Evolutionary conservation across 257 asterid species (phyloP).

Genomic region (Nicotiana tabacum): DNA sequence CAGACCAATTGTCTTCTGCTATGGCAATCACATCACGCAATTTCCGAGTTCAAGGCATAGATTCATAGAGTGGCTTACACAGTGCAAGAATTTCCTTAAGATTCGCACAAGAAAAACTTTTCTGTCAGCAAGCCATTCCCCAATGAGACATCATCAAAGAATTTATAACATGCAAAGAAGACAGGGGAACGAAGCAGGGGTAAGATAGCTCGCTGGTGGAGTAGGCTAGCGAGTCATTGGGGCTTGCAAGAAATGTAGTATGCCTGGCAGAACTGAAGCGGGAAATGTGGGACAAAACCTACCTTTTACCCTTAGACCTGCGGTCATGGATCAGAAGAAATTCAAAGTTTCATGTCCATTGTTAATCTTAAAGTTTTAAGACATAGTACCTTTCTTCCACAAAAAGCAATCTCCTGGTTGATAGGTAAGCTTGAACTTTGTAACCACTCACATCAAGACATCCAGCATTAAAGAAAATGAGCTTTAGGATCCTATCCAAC

Average conservation of each 20-base stretch:
- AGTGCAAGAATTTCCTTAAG: not conserved
- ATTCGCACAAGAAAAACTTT: not conserved
- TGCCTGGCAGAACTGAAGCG: not conserved
- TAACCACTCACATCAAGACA: not conserved
- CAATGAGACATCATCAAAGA: not conserved
- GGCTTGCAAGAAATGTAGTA: not conserved
- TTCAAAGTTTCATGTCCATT: not conserved
- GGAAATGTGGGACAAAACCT: not conserved
- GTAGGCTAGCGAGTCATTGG: not conserved
- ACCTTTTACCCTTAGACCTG: not conserved
- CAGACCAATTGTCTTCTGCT: not conserved
- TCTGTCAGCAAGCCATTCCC: not conserved
- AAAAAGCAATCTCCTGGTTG: not conserved
- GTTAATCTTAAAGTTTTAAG: not conserved
- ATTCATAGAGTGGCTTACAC: not conserved
- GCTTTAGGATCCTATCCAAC: constrained; percentile 21
- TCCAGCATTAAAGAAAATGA: not conserved
- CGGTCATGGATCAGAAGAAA: not conserved
- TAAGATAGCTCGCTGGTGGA: not conserved
- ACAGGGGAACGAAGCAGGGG: not conserved
- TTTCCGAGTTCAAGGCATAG: not conserved
- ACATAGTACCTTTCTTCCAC: not conserved
- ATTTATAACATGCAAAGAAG: not conserved
- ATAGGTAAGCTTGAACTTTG: not conserved
- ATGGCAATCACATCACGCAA: not conserved